Base-by-base conservation (phyloP, 1,284 basidiomycete species). In the Mycosarcoma maydis region DNA sequence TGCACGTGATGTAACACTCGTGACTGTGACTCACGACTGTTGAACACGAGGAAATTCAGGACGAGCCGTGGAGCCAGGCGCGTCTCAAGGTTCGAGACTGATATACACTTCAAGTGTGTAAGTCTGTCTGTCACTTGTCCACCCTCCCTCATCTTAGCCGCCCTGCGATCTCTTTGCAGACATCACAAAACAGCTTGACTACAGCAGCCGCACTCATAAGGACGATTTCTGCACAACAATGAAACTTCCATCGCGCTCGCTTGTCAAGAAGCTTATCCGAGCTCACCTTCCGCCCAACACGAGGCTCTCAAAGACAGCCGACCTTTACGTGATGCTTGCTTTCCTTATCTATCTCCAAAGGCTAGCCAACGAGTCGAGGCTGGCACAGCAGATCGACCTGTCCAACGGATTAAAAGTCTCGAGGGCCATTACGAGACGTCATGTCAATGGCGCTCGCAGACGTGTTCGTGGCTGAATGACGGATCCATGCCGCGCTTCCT, bases 281-380 rank as follows among this genome's bases (percentile, higher is more conserved):
- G 57, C 61, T 10, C 68, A 71, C 26, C 62, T 71, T 19, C 57
- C 68, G 5, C 43, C 61, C 34, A 61, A 60, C 50, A 53, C 47
- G 27, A 40, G 68, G 30, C 68, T 71, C 24, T 65, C 61, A 23
- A 71, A 71, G 22, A 55, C 57, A 17, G 57, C 62, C 27, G 68
- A 71, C 23, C 61, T 71, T 26, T 71, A 71, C 50, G 45, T 71
- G 11, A 46, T 60, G 57, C 68, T 71, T 19, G 61, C 68, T 17
- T 65, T 71, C 30, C 50, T 71, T 26, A 60, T 71, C 42, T 60
- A 71, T 40, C 10, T 66, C 34, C 61, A 71, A 34, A 37, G 58
- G 4, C 68, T 71, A 14, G 68, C 68, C n/a, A 65, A 61, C 50
- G 68, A 71, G 36, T 60, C 68, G 3, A 40, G 54, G 11, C 26